Evolutionary conservation across 75 land plant species (phyloP).

Genomic region (Isoetes taiwanensis): DNA sequence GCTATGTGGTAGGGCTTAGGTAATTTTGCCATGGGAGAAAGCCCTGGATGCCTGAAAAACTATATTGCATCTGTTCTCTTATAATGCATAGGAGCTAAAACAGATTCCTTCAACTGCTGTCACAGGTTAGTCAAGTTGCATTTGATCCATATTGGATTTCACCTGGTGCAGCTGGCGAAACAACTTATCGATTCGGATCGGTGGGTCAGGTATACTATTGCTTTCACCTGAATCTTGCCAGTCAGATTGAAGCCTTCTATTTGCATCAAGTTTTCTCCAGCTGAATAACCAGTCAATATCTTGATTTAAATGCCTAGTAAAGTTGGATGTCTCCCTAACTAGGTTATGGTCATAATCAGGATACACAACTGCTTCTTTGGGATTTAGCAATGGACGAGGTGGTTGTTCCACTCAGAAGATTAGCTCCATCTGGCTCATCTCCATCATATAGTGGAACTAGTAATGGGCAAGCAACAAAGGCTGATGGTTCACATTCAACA

Average conservation of each 20-base stretch:
- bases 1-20: too few species aligned
- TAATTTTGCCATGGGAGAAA: neutral
- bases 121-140: constrained; percentile 94
- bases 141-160: constrained; percentile 85
- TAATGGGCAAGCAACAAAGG: constrained; percentile 47
- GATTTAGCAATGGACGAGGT: constrained; percentile 87
- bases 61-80: constrained; percentile 4
- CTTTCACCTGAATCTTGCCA: too few species aligned
- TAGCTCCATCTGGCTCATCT: constrained; percentile 48
- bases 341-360: too few species aligned
- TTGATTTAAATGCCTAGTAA: too few species aligned
- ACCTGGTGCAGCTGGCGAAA: constrained; percentile 44
- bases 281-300: too few species aligned
- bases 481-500: constrained; percentile 47
- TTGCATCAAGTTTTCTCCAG: too few species aligned
- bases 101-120: neutral
- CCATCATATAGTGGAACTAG: constrained; percentile 31
- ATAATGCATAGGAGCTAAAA: too few species aligned
- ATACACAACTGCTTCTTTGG: constrained; percentile 89
- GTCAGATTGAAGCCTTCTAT: too few species aligned
- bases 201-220: constrained; percentile 99
- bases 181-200: constrained; percentile 91
- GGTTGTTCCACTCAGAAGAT: constrained; percentile 63
- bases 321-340: too few species aligned
- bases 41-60: neutral